A percentile compares a stretch with the other conserved stretches of the same genome.
phyloP scores from a whole-genome alignment of 2,329 filamentous ascomycete species.

The Tolypocladium nubicola region DNA sequence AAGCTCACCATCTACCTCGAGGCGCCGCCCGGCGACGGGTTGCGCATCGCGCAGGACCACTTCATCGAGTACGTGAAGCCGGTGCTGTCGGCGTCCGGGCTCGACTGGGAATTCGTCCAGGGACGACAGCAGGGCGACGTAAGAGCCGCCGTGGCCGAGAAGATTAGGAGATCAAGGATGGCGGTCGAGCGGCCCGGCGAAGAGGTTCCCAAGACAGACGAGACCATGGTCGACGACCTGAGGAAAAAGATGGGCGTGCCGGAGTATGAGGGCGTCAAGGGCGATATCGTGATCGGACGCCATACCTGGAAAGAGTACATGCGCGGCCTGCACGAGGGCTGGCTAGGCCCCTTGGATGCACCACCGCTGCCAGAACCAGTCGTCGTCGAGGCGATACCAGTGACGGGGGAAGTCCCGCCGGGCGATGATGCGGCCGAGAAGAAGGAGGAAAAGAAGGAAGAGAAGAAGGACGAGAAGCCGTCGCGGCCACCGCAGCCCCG shows the following conservation, averaged over 20 bases:
- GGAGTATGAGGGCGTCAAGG: slow-evolving; percentile 63
- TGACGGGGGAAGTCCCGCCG: slow-evolving; percentile 6
- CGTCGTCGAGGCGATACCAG: slow-evolving; percentile 11
- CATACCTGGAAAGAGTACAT: slow-evolving; percentile 98
- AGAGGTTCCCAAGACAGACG: slow-evolving; percentile 34
- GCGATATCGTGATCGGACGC: slow-evolving; percentile 81
- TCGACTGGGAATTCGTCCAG: slow-evolving; percentile 96
- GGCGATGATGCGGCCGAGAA: slow-evolving; percentile 11
- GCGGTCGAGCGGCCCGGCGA: slow-evolving; percentile 43
- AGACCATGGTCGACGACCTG: slow-evolving; percentile 49
- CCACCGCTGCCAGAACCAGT: slow-evolving; percentile 30
- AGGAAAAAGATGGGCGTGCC: slow-evolving; percentile 56
- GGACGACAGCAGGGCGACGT: slow-evolving; percentile 89
- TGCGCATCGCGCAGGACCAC: slow-evolving; percentile 81
- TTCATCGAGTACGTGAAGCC: slow-evolving; percentile 96
- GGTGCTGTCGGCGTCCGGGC: slow-evolving; percentile 73
- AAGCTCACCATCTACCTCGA: slow-evolving; percentile 80
- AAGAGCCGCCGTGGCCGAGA: slow-evolving; percentile 74
- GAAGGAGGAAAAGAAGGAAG: slow-evolving; percentile 24
- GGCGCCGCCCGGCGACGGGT: slow-evolving; percentile 75
- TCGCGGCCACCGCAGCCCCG: slow-evolving; percentile 51
- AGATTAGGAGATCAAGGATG: slow-evolving; percentile 61
- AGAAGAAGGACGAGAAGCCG: slow-evolving; percentile 37
- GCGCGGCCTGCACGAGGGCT: slow-evolving; percentile 86
- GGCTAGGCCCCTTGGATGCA: slow-evolving; percentile 73